phyloP scores from a whole-genome alignment of 192 early-diverging fungal genomes.

The Backusella morwellensis region DNA sequence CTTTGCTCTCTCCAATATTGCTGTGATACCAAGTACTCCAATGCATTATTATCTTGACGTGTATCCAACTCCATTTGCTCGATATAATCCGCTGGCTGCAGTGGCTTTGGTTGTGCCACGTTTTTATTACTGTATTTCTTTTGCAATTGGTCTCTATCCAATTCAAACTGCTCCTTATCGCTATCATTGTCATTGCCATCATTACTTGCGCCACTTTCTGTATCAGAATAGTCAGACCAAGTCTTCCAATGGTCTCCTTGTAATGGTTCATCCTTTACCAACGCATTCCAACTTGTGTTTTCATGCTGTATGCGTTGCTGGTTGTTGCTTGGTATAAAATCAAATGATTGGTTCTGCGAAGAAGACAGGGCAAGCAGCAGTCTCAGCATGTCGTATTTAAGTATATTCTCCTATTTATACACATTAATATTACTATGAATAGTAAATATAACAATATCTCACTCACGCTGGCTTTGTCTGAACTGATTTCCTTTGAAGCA shows the following conservation, averaged over 20 bases:
- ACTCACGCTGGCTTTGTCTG: not conserved
- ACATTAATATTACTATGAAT: not conserved
- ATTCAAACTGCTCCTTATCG: constrained; percentile 19
- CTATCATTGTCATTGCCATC: constrained; percentile 2
- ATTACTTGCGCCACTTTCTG: constrained; percentile 3
- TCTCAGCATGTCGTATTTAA: constrained; percentile 19
- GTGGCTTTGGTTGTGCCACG: not conserved
- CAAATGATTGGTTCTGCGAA: not conserved
- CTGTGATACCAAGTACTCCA: constrained; percentile 11
- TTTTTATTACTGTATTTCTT: not conserved
- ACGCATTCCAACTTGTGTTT: constrained; percentile 21
- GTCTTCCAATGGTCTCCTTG: constrained; percentile 36
- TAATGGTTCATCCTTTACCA: constrained; percentile 37
- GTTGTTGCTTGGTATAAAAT: not conserved
- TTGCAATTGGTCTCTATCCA: not conserved
- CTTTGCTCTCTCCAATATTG: constrained; percentile 27
- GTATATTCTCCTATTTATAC: constrained; percentile 1
- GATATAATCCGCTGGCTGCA: not conserved
- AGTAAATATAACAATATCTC: no score
- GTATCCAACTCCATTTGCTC: constrained; percentile 9
- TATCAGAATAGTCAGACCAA: not conserved
- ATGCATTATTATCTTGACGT: constrained; percentile 8
- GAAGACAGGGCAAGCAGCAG: constrained; percentile 10
- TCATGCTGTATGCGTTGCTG: not conserved
- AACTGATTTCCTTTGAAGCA: not conserved